Evolutionary conservation across 805 yeast species (phyloP).

Genomic region (Metschnikowia picachoensis): DNA sequence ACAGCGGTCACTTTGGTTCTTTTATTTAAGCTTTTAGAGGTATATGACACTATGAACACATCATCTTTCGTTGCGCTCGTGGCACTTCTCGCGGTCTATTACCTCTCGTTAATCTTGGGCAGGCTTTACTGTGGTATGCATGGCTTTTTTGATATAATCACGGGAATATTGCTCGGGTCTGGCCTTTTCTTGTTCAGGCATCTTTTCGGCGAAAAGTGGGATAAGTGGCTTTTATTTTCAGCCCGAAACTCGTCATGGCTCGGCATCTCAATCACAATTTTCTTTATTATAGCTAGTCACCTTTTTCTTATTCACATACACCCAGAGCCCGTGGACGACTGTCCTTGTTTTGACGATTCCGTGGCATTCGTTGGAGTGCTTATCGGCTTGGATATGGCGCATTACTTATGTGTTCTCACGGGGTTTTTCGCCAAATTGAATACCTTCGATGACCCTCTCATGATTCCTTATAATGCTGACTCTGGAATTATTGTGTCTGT

Average conservation of each 20-base stretch:
- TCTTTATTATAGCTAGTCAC: conserved; percentile 38
- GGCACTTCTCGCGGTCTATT: conserved; percentile 43
- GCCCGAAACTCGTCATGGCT: conserved; percentile 19
- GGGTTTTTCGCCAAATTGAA: conserved; percentile 22
- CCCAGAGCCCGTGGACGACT: conserved; percentile 83
- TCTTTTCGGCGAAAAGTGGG: conserved; percentile 41
- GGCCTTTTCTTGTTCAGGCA: conserved; percentile 47
- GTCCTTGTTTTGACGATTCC: conserved; percentile 95
- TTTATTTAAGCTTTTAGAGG: conserved; percentile 10
- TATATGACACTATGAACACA: conserved; percentile 13
- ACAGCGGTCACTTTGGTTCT: conserved; percentile 66
- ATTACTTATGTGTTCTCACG: conserved; percentile 44
- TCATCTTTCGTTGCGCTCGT: conserved; percentile 12
- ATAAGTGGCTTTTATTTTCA: conserved; percentile 36
- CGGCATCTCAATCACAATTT: conserved; percentile 29
- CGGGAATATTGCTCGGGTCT: conserved; percentile 66
- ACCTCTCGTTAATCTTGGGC: conserved; percentile 66
- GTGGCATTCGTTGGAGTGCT: conserved; percentile 91
- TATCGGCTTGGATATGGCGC: conserved; percentile 66
- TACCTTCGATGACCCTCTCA: conserved; percentile 25
- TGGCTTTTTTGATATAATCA: conserved; percentile 71
- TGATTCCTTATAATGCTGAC: conserved; percentile 27
- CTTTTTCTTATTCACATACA: conserved; percentile 59
- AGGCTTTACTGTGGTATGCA: conserved; percentile 97
- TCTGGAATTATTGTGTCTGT: conserved; percentile 19